Conservation (phyloP, 805 yeast genomes). For the Vanderwaltozyma verrucispora region DNA sequence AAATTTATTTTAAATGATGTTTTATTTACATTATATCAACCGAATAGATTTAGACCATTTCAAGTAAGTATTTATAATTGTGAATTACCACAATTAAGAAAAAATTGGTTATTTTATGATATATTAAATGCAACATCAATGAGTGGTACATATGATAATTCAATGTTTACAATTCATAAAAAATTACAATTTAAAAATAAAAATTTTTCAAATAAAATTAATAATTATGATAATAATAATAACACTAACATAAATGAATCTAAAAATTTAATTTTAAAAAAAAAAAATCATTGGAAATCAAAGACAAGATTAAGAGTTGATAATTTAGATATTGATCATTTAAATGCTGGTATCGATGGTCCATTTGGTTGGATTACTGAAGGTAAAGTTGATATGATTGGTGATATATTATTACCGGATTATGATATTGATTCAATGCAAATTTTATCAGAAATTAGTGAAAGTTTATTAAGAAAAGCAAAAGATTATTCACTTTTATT, state of each 20-base stretch:
- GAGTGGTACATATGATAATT: slow-evolving; percentile 88
- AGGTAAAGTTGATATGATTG: slow-evolving; percentile 89
- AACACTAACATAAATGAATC: neutral
- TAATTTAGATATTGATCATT: slow-evolving; percentile 74
- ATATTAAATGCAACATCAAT: slow-evolving; percentile 71
- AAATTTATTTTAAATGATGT: slow-evolving; percentile 77
- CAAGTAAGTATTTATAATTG: slow-evolving; percentile 82
- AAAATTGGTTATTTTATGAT: slow-evolving; percentile 91
- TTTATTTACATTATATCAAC: slow-evolving; percentile 72
- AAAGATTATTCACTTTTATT: slow-evolving; percentile 24
- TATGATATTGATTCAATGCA: slow-evolving; percentile 30
- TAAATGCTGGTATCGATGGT: slow-evolving; percentile 83
- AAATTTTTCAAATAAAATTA: neutral
- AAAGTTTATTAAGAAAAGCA: slow-evolving; percentile 40
- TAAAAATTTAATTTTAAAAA: neutral
- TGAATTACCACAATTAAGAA: slow-evolving; percentile 66
- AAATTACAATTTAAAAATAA: slow-evolving; percentile 6
- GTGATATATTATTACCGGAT: slow-evolving; percentile 77
- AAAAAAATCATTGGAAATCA: slow-evolving; percentile 35
- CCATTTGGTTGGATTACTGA: slow-evolving; percentile 96
- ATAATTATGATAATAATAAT: neutral
- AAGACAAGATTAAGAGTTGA: slow-evolving; percentile 78
- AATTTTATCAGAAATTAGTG: slow-evolving; percentile 38
- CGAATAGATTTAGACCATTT: slow-evolving; percentile 70
- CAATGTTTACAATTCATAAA: slow-evolving; percentile 84